Base-by-base conservation (phyloP, 2,329 filamentous ascomycete species). In the Dothideomycetidae sp. region DNA sequence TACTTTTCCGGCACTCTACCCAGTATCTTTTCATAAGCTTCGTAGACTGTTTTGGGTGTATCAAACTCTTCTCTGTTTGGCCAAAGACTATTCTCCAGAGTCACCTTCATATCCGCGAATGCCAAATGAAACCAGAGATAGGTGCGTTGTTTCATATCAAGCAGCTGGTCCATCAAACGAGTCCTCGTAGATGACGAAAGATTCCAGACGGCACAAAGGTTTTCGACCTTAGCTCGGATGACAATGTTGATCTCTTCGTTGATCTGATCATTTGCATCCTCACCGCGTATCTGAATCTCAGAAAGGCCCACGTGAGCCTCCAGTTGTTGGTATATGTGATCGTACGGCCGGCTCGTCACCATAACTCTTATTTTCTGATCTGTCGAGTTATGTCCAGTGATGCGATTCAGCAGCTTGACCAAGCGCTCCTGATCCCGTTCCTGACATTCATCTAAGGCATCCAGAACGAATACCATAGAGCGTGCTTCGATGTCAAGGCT, bases 111-210 rank as follows among this genome's bases (percentile, higher is more conserved):
- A 26, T 40, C 23, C 5, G 49, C 45, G n/a, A 52, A 42, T 1
- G 42, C 48, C 12, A 54, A 36, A 14, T 45, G 29, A 12, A 51
- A 33, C 53, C 51, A 56, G 13, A 55, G 44, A 31, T 54, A 54
- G 1, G 53, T 56, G 3, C 52, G 45, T 33, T 55, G 33, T 16
- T 46, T 19, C 37, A 52, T 53, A 2, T 42, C 12, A 4, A 43
- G 34, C 1, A 49, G 38, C 10, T 13, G 35, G 5, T 29, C 5
- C 29, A 17, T 36, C 18, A 36, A 21, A 14, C 11, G 23, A 19
- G 15, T 11, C 39, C 16, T 18, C 14, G 21, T 11, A 10, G 16
- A 23, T 15, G 4, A 3, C 17, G 3, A 10, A 19, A 39, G 13
- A 14, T 14, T 12, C 10, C 13, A 14, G 5, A n/a, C n/a, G 4